Conservation (phyloP, 306 rosid species). For the Cucumis hystrix region DNA sequence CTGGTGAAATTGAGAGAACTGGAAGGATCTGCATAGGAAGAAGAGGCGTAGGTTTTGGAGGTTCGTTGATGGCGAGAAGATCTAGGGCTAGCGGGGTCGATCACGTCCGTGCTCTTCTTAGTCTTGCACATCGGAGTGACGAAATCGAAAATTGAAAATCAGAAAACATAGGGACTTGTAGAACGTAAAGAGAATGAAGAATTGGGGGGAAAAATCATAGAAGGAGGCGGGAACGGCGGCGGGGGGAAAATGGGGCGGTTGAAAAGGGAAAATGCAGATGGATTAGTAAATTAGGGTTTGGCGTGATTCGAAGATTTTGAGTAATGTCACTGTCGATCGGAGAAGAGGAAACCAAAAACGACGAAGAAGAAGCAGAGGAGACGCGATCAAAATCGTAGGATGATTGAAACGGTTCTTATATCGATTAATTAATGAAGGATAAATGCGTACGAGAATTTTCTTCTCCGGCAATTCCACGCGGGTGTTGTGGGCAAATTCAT, state of each 20-base stretch:
- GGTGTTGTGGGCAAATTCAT: not conserved
- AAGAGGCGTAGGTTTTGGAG: conserved; percentile 11
- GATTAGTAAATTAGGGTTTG: not conserved
- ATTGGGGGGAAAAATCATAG: not conserved
- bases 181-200: not conserved
- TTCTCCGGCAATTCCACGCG: not conserved
- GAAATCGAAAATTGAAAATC: not conserved
- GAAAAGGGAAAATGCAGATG: not conserved
- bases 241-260: not conserved
- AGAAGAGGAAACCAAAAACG: not conserved
- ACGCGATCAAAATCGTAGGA: not conserved
- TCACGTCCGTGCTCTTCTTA: conserved; percentile 42
- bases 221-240: not conserved
- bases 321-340: not conserved
- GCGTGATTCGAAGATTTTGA: not conserved
- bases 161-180: not conserved
- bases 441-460: not conserved
- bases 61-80: conserved; percentile 1
- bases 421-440: no score
- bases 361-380: not conserved
- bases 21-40: not conserved
- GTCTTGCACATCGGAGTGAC: conserved; percentile 45
- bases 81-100: conserved; percentile 22
- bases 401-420: not conserved
- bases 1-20: not conserved